Conservation (phyloP, 139 green algal species). For the Micractinium sp. region DNA sequence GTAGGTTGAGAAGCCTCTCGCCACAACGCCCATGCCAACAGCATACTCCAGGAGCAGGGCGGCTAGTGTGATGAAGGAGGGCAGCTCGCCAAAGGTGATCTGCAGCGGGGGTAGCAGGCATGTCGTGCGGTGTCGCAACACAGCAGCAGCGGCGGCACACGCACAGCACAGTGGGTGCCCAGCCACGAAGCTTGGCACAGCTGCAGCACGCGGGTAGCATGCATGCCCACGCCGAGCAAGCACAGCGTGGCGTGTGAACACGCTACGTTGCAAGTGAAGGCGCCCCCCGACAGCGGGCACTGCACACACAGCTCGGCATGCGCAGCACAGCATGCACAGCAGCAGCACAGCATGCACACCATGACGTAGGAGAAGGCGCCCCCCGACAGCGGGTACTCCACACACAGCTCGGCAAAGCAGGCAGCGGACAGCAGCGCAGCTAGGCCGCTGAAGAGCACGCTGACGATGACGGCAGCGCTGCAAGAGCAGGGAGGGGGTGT, state of each 20-base stretch:
- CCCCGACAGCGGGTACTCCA: conserved; percentile 35
- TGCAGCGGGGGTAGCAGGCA: neutral
- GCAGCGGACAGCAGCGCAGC: conserved; percentile 7
- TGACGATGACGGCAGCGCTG: conserved; percentile 30
- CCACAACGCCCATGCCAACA: conserved; percentile 28
- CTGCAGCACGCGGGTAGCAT: too few relatives aligned
- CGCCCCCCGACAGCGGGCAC: conserved; percentile 32
- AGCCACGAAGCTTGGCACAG: too few relatives aligned
- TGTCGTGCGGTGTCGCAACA: too few relatives aligned
- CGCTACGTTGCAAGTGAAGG: conserved; percentile 32
- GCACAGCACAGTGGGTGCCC: too few relatives aligned
- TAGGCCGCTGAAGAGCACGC: conserved; percentile 19
- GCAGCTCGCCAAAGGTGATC: conserved; percentile 45
- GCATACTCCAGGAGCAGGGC: conserved; percentile 38
- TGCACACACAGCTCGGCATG: conserved; percentile 9
- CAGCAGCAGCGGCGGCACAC: too few relatives aligned
- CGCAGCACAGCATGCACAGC: too few relatives aligned
- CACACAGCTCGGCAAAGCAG: conserved; percentile 42
- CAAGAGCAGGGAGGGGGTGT: too few relatives aligned
- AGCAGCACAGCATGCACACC: neutral
- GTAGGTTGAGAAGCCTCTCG: conserved; percentile 28
- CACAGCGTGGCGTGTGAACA: too few relatives aligned
- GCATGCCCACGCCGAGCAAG: too few relatives aligned
- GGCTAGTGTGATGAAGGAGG: conserved; percentile 23
- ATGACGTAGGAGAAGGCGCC: conserved; percentile 44